Percentiles rank a stretch among this genome's conserved stretches.
Conservation (phyloP, 2,329 filamentous ascomycete genomes). For the Penicillium digitatum region DNA sequence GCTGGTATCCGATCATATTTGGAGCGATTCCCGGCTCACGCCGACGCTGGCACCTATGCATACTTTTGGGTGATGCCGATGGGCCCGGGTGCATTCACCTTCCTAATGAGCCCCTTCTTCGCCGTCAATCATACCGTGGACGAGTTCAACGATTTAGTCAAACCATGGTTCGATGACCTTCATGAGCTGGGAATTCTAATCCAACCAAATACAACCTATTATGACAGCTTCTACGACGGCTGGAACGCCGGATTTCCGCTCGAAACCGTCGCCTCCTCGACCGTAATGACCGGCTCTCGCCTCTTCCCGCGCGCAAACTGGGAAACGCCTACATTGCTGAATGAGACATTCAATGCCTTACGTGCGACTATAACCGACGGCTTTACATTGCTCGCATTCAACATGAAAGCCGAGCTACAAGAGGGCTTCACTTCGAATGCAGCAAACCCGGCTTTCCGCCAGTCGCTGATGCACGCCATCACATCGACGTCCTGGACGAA, state of each 20-base stretch:
- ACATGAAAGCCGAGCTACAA: slow-evolving; percentile 30
- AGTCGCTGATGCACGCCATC: slow-evolving; percentile 26
- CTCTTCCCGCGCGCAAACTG: slow-evolving; percentile 38
- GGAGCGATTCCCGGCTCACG: slow-evolving; percentile 22
- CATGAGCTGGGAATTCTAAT: slow-evolving; percentile 23
- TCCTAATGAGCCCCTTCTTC: slow-evolving; percentile 30
- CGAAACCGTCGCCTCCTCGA: slow-evolving; percentile 19
- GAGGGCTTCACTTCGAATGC: slow-evolving; percentile 15
- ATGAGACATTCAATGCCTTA: slow-evolving; percentile 28
- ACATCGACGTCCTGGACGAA: slow-evolving; percentile 23
- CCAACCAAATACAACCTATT: slow-evolving; percentile 25
- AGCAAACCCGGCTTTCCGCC: slow-evolving; percentile 27
- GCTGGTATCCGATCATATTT: slow-evolving; percentile 28
- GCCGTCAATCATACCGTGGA: slow-evolving; percentile 27
- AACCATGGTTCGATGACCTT: slow-evolving; percentile 29
- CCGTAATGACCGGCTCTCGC: slow-evolving; percentile 29
- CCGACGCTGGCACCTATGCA: slow-evolving; percentile 32
- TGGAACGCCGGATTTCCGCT: slow-evolving; percentile 30
- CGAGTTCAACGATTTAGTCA: slow-evolving; percentile 25
- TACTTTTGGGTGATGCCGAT: slow-evolving; percentile 31
- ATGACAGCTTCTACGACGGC: slow-evolving; percentile 28
- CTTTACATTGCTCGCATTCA: slow-evolving; percentile 31
- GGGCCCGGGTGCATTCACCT: slow-evolving; percentile 27
- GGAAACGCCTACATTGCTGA: slow-evolving; percentile 24
- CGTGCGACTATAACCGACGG: slow-evolving; percentile 25